phyloP scores from a whole-genome alignment of 257 asterid species.

The Eustoma russellianum region DNA sequence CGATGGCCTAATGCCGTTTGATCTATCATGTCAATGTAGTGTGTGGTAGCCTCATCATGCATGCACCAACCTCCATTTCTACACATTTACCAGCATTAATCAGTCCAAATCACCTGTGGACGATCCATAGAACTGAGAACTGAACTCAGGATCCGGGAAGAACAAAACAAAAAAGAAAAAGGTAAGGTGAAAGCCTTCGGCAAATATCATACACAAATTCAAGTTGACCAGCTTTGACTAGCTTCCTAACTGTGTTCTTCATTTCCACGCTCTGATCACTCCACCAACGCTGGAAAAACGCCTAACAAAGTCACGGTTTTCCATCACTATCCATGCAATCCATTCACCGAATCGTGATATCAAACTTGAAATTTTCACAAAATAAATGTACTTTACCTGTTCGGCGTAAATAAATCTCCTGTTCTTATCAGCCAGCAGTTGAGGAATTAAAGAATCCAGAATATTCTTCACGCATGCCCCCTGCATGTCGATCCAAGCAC shows the following conservation, averaged over 20 bases:
- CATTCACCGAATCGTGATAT: background rate
- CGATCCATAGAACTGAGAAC: background rate
- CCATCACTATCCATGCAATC: background rate
- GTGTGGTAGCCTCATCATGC: slow-evolving; percentile 97
- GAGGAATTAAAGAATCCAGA: slow-evolving; percentile 82
- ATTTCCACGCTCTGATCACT: slow-evolving; percentile 52
- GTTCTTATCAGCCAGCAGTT: slow-evolving; percentile 67
- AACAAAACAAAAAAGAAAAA: background rate
- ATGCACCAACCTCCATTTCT: slow-evolving; percentile 98
- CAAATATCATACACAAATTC: slow-evolving; percentile 65
- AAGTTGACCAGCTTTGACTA: slow-evolving; percentile 80
- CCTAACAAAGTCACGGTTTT: slow-evolving; percentile 27
- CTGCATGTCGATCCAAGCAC: slow-evolving; percentile 29
- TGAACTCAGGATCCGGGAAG: background rate
- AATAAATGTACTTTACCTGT: slow-evolving; percentile 30
- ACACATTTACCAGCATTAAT: slow-evolving; percentile 13
- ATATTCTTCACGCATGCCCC: slow-evolving; percentile 92
- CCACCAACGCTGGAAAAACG: slow-evolving; percentile 99
- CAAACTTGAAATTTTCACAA: background rate
- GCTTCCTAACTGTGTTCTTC: slow-evolving; percentile 47
- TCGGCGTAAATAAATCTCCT: slow-evolving; percentile 82
- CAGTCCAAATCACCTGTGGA: background rate
- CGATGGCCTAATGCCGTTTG: slow-evolving; percentile 91
- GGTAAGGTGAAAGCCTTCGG: background rate
- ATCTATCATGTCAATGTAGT: slow-evolving; percentile 96